Percentiles rank a stretch among this genome's conserved stretches.
Evolutionary conservation across 352 stramenopile species (phyloP).

Genomic region (Pythium sukuiense): DNA sequence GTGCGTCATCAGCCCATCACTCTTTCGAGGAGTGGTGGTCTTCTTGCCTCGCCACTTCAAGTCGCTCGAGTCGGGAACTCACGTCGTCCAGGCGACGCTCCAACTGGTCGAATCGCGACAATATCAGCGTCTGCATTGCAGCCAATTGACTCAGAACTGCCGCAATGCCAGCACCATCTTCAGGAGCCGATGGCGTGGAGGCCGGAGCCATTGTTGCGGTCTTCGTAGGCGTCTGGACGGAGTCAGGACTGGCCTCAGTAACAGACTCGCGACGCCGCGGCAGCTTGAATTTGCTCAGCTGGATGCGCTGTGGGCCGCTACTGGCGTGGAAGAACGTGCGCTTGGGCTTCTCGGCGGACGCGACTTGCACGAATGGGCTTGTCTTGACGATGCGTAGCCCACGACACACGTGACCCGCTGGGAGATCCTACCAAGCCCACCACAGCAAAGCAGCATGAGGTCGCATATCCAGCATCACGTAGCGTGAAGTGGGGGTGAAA

Average conservation of each 20-base stretch:
- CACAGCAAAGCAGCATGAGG: background rate
- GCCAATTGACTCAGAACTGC: slow-evolving; percentile 36
- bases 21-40: slow-evolving; percentile 21
- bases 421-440: slow-evolving; percentile 35
- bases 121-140: slow-evolving; percentile 46
- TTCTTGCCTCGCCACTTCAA: slow-evolving; percentile 33
- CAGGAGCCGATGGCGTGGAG: background rate
- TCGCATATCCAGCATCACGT: background rate
- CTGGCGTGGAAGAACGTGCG: slow-evolving; percentile 47
- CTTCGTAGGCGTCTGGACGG: background rate
- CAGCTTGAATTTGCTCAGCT: slow-evolving; percentile 54
- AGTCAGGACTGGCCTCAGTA: background rate
- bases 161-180: slow-evolving; percentile 5
- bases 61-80: slow-evolving; percentile 32
- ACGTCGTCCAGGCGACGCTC: slow-evolving; percentile 44
- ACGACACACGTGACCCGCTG: slow-evolving; percentile 43
- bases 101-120: slow-evolving; percentile 53
- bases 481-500: background rate
- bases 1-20: slow-evolving; percentile 13
- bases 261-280: slow-evolving; percentile 26
- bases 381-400: slow-evolving; percentile 40
- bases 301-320: slow-evolving; percentile 36
- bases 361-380: slow-evolving; percentile 54
- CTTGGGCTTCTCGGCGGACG: slow-evolving; percentile 51
- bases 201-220: background rate